phyloP scores from a whole-genome alignment of 1,139 yeast genomes.

The Meyerozyma guilliermondii region DNA sequence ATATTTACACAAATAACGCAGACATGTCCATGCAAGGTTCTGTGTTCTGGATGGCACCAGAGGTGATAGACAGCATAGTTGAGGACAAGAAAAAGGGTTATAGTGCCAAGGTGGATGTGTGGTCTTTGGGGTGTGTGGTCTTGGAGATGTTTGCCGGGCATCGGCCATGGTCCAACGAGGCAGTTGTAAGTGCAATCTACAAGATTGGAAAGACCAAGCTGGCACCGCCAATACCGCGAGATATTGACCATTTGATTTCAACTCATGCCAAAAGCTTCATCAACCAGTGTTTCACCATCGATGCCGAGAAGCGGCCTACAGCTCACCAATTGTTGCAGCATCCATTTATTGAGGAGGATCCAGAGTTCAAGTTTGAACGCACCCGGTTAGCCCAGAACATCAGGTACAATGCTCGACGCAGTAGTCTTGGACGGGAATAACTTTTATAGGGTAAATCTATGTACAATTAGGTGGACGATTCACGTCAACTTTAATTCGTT shows the following conservation, averaged over 20 bases:
- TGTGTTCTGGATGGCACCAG: constrained; percentile 99
- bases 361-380: constrained; percentile 51
- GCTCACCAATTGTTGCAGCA: constrained; percentile 65
- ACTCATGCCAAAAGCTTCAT: constrained; percentile 65
- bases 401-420: constrained; percentile 26
- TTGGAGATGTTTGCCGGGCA: constrained; percentile 90
- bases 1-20: constrained; percentile 85
- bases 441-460: too few species aligned
- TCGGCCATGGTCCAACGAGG: constrained; percentile 79
- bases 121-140: constrained; percentile 95
- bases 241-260: constrained; percentile 61
- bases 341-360: constrained; percentile 50
- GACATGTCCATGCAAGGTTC: constrained; percentile 97
- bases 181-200: constrained; percentile 73
- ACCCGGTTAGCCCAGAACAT: constrained; percentile 58
- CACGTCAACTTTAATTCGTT: constrained; percentile 55
- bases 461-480: constrained; percentile 3
- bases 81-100: constrained; percentile 84
- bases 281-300: constrained; percentile 71
- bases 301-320: constrained; percentile 84
- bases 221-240: constrained; percentile 95
- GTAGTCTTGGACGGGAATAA: constrained; percentile 4
- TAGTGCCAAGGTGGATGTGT: constrained; percentile 90
- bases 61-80: constrained; percentile 78
- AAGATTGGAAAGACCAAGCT: constrained; percentile 68